These are phyloP conservation scores for Tolypocladium inflatum DNA, from an alignment of 2,329 filamentous ascomycete genomes.

Conservation along the genomic window DNA sequence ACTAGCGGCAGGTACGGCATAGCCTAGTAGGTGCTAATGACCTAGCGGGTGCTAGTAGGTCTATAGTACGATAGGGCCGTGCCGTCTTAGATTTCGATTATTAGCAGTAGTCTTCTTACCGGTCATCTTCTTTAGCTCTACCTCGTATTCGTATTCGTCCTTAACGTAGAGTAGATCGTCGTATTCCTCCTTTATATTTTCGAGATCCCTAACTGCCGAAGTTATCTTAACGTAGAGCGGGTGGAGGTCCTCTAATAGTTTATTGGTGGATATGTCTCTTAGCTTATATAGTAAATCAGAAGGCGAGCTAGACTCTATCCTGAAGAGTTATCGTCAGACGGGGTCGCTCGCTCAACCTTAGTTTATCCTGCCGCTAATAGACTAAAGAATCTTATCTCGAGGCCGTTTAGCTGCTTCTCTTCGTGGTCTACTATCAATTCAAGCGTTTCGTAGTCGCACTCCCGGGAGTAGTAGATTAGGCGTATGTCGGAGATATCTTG, in stretches of 20 bases:
- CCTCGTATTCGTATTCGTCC: slow-evolving; percentile 26
- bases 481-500: too few species aligned
- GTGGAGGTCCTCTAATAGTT: slow-evolving; percentile 30
- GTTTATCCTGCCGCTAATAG: slow-evolving; percentile 21
- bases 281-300: slow-evolving; percentile 20
- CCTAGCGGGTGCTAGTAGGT: too few species aligned
- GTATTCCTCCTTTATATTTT: slow-evolving; percentile 36
- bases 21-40: too few species aligned
- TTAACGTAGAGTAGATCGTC: slow-evolving; percentile 32
- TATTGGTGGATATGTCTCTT: slow-evolving; percentile 23
- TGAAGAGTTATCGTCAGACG: neutral
- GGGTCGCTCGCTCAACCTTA: slow-evolving; percentile 3
- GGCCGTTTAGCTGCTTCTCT: slow-evolving; percentile 21
- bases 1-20: too few species aligned
- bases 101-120: slow-evolving; percentile 18
- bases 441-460: slow-evolving; percentile 25
- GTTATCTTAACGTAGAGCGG: slow-evolving; percentile 36
- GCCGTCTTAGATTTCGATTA: too few species aligned
- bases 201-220: slow-evolving; percentile 32
- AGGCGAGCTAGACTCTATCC: slow-evolving; percentile 1
- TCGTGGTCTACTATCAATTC: slow-evolving; percentile 25
- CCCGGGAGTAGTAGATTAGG: slow-evolving; percentile 24
- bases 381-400: slow-evolving; percentile 30
- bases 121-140: slow-evolving; percentile 19
- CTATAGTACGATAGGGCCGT: too few species aligned